Percentiles rank a stretch among this genome's conserved stretches.
phyloP scores from a whole-genome alignment of 176 grass and related monocot species.

The Hordeum marinum region DNA sequence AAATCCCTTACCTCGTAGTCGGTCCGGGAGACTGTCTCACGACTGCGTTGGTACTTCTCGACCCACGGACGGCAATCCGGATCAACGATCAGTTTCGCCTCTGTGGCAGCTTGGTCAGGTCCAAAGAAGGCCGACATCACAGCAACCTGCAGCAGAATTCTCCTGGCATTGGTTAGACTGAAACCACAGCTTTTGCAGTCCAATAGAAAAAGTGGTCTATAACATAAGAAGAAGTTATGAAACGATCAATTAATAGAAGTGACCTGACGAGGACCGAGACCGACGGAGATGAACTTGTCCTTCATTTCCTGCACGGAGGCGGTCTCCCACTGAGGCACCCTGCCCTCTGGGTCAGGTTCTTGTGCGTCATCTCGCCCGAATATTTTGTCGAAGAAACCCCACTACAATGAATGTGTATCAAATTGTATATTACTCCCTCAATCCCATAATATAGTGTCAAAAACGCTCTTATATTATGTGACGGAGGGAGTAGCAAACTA shows the following conservation, averaged over 20 bases:
- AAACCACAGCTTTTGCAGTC: neutral
- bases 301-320: constrained; percentile 97
- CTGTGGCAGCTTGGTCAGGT: constrained; percentile 73
- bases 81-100: constrained; percentile 64
- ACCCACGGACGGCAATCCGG: constrained; percentile 80
- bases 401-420: constrained; percentile 33
- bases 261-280: constrained; percentile 94
- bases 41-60: constrained; percentile 85
- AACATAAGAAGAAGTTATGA: neutral
- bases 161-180: neutral
- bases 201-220: neutral
- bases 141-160: constrained; percentile 49
- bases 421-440: neutral
- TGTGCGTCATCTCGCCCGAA: constrained; percentile 66
- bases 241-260: neutral
- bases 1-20: constrained; percentile 71
- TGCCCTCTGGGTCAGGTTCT: constrained; percentile 83
- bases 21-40: constrained; percentile 88
- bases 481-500: no score
- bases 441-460: no score
- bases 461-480: no score
- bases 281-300: constrained; percentile 62
- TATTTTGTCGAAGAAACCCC: constrained; percentile 84
- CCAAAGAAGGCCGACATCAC: constrained; percentile 97
- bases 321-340: constrained; percentile 78